Evolutionary conservation across 1,284 basidiomycete genomes (phyloP), one percentile per base, ranked within the genome.

Genomic region (Apiotrichum gracile): DNA sequence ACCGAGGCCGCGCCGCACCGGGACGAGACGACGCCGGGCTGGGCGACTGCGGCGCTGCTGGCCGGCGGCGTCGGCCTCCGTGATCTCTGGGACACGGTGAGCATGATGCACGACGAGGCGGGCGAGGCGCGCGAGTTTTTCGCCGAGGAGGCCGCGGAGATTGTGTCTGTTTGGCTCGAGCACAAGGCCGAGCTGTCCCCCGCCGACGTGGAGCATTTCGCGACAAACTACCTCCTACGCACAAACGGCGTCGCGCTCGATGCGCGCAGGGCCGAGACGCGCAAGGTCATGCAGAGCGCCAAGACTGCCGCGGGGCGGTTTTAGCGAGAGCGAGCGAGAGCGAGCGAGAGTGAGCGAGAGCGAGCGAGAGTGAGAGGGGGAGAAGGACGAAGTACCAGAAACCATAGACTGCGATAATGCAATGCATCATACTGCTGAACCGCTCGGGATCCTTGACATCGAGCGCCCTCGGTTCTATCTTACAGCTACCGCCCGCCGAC

Each of bases 101-200:
- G 58, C 3, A 54, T 50, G 16, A 49, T 72, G 25, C 62, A 64
- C 43, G 70, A 73, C 51, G 64, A 65, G 55, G 47, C 21, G n/a
- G 63, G 60, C 25, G 64, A 66, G 7, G 58, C 63, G 47, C 54
- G 64, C 33, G 64, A 69, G 46, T 76, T 65, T 56, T 68, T 67
- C 33, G 67, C 67, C 26, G 69, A 72, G 42, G 71, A 76, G 56
- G 62, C 69, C 3, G 68, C 64, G 1, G 57, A 64, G 3, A 31
- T 72, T 4, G 55, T 68, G 16, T 34, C 35, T 12, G 40, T 21
- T n/a, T 66, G 65, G 65, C 53, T 66, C 26, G 54, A 60, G 31
- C 25, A 19, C 29, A 34, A 29, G 29, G 1, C 47, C 10, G 55
- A 53, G 26, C 59, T 64, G 29, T 59, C 63, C 4, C 52, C 63